These are phyloP conservation scores for Baudoinia panamericana DNA, from an alignment of 495 filamentous ascomycete species.

Conservation along the genomic window DNA sequence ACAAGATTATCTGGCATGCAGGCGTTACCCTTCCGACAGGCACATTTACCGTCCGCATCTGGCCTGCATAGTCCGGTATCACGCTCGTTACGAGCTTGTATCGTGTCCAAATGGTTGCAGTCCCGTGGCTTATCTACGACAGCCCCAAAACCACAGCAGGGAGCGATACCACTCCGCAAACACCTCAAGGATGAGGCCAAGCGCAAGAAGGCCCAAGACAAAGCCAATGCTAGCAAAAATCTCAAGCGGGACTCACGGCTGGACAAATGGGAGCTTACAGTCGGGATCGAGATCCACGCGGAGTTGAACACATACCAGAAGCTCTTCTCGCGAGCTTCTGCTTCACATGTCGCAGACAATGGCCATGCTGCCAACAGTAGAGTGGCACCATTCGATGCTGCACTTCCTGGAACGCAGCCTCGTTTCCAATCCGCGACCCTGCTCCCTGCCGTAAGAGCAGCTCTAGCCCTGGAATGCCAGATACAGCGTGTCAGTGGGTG, in stretches of 20 bases:
- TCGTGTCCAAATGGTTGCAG: constrained; percentile 15
- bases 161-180: constrained; percentile 24
- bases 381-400: constrained; percentile 77
- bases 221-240: neutral
- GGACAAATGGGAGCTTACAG: constrained; percentile 70
- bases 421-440: constrained; percentile 71
- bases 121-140: constrained; percentile 8
- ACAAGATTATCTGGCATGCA: too few species aligned
- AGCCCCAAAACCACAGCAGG: neutral
- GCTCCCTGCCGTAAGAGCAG: constrained; percentile 79
- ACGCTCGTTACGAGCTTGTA: constrained; percentile 5
- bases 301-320: constrained; percentile 64
- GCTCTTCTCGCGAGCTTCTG: constrained; percentile 81
- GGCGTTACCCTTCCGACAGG: too few species aligned
- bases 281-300: constrained; percentile 94
- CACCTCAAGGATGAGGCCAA: constrained; percentile 29
- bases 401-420: constrained; percentile 80
- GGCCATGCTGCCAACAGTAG: constrained; percentile 57
- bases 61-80: neutral
- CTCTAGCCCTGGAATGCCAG: constrained; percentile 67
- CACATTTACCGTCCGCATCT: too few species aligned
- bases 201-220: constrained; percentile 17
- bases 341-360: constrained; percentile 51
- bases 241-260: constrained; percentile 4
- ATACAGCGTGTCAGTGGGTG: constrained; percentile 66